phyloP scores from a whole-genome alignment of 306 rosid species.

The Sindora glabra region DNA sequence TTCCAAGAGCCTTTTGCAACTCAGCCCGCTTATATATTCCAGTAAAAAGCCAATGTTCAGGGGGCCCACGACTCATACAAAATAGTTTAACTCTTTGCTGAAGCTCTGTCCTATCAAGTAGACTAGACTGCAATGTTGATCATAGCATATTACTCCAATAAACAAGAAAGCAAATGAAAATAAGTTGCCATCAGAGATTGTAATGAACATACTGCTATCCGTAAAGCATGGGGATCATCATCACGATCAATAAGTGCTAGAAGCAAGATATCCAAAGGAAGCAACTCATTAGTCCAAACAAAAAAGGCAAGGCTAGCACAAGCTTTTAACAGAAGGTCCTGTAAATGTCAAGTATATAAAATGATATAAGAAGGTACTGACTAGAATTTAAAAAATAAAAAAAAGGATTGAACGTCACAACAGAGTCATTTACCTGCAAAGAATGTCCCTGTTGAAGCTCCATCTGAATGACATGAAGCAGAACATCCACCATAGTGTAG shows the following conservation, averaged over 20 bases:
- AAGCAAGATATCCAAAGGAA: constrained; percentile 94
- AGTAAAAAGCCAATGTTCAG: constrained; percentile 80
- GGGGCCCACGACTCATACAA: constrained; percentile 48
- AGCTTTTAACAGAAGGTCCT: constrained; percentile 81
- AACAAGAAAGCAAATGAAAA: background rate
- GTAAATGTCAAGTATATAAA: constrained; percentile 20
- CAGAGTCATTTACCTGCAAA: constrained; percentile 49
- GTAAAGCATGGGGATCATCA: constrained; percentile 97
- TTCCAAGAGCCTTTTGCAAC: constrained; percentile 88
- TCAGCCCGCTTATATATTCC: constrained; percentile 69
- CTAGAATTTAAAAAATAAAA: constrained; percentile 3
- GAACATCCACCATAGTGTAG: constrained; percentile 94
- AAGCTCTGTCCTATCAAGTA: constrained; percentile 92
- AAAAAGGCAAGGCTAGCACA: constrained; percentile 79
- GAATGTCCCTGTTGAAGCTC: constrained; percentile 89
- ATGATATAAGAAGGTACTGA: background rate
- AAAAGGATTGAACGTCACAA: background rate
- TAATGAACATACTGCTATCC: constrained; percentile 65
- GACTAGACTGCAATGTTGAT: constrained; percentile 58
- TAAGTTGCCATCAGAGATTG: background rate
- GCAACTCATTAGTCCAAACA: constrained; percentile 87
- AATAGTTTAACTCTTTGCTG: constrained; percentile 70
- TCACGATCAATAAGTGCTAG: constrained; percentile 94
- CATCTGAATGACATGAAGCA: constrained; percentile 86
- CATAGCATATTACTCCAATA: constrained; percentile 14